Evolutionary conservation across 208 protist genomes (phyloP), one percentile per base, ranked within the genome.

Genomic region (Trypanosomatidae sp.): DNA sequence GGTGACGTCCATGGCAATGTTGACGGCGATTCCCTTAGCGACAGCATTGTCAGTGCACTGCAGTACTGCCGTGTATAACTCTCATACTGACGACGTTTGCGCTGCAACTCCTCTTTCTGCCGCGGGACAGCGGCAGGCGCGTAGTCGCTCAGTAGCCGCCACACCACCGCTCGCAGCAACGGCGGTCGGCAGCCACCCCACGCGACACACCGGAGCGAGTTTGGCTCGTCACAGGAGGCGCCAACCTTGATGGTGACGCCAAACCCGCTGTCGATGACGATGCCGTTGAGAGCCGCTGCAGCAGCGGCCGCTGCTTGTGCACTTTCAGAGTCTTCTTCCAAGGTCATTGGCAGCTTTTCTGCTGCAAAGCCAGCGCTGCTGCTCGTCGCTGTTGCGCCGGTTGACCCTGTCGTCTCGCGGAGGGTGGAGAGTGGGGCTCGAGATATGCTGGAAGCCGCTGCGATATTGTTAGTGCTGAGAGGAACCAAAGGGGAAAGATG

Each of bases 71-170:
- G 43, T 1, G 83, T 76, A 66, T 86, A 88, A 39, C 74, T 71
- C 43, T 73, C 79, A 75, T 96, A 96, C 65, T 85, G 79, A 19
- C 74, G 74, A 5, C 92, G 88, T 72, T 93, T 92, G 33, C 86
- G 86, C 33, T 69, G 62, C 9, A 95, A 77, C 71, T 92, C 90
- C n/a, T 68, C 41, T 53, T 62, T 55, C 70, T 95, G 91, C 13
- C 81, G 86, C 22, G 67, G 6, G 36, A 83, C 58, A 13, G 67
- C 52, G 22, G 82, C 62, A 19, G 82, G 76, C 9, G 81, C 82
- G 65, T 85, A 87, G 19, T 82, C 81, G 39, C 73, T 77, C 19
- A 97, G 67, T 59, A 97, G 74, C 8, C 89, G 83, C 89, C 90
- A 97, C 30, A 85, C 77, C 50, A 71, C 60, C 12, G 89, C 77